Evolutionary conservation across 495 filamentous ascomycete species (phyloP).

Genomic region (Penicillium psychrofluorescens): DNA sequence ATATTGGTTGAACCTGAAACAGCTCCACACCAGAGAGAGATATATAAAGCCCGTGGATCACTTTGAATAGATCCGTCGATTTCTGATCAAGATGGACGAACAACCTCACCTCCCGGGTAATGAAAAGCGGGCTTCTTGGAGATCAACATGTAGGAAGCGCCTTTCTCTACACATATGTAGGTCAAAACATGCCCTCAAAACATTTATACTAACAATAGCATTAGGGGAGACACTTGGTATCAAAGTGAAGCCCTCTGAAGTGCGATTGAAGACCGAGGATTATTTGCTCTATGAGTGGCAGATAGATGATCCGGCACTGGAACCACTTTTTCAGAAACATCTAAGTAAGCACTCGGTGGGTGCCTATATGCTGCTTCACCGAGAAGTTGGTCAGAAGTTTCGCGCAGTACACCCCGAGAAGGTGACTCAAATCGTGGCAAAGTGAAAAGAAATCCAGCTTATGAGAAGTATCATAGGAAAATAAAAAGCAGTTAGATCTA

Average conservation of each 20-base stretch:
- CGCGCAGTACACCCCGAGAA: background rate
- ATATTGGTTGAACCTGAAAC: background rate
- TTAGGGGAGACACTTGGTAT: background rate
- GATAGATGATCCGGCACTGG: background rate
- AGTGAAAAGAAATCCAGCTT: background rate
- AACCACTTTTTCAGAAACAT: constrained; percentile 1
- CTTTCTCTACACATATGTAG: background rate
- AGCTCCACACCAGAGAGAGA: background rate
- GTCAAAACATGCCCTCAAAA: background rate
- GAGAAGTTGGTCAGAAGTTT: background rate
- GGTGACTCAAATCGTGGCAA: background rate
- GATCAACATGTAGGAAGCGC: background rate
- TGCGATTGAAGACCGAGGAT: background rate
- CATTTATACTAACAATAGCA: background rate
- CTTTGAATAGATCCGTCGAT: background rate
- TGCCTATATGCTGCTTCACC: background rate
- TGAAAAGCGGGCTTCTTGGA: background rate
- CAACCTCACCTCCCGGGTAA: constrained; percentile 1
- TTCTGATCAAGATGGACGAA: background rate
- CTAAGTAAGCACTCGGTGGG: constrained; percentile 5
- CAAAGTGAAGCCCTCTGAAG: background rate
- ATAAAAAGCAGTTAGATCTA: background rate
- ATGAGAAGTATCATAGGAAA: background rate
- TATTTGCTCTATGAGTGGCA: background rate
- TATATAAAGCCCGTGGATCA: background rate